Base-by-base conservation (phyloP, 306 rosid genomes). In the Datisca glomerata region DNA sequence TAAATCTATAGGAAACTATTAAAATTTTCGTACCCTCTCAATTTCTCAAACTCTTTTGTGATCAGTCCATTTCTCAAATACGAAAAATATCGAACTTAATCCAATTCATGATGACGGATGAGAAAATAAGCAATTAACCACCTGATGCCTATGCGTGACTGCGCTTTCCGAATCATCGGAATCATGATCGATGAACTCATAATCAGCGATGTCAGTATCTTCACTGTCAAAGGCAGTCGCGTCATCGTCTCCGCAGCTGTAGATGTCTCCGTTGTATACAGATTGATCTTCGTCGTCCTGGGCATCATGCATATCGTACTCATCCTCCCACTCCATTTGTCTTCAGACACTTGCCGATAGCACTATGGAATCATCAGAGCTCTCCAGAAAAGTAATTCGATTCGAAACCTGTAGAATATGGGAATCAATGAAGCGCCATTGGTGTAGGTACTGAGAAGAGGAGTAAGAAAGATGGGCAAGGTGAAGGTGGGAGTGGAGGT, bases 171-270 rank as follows among this genome's bases (percentile, higher is more conserved):
- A 72, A 63, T 67, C 79, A 28, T 63, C 79, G 4, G 68, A 67
- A 45, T 66, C 75, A 45, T 67, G 67, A 41, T 67, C 75, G 56
- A 72, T 62, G 67, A 67, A 72, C 61, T 67, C 75, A 57, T 61
- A 72, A 63, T 60, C 79, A 9, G 61, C 71, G n/a, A 37, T 59
- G 44, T 69, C 74, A 35, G 75, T 68, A 15, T 72, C 68, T 51
- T 72, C 79, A 41, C 75, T 72, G 59, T 67, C 70, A 40, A 72
- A 25, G 5, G 29, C 55, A 12, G 38, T 66, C 10, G 53, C 65
- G 11, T 63, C 75, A n/a, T 67, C 74, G 13, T 62, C 74, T 19
- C 61, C 74, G 21, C 68, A 64, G 47, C 74, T 72, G 12, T 67
- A 72, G 47, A 58, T 67, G 24, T 63, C 71, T 3, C 67, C 70